Evolutionary conservation across 169 alveolate species (phyloP).

Genomic region (Theileria parva): DNA sequence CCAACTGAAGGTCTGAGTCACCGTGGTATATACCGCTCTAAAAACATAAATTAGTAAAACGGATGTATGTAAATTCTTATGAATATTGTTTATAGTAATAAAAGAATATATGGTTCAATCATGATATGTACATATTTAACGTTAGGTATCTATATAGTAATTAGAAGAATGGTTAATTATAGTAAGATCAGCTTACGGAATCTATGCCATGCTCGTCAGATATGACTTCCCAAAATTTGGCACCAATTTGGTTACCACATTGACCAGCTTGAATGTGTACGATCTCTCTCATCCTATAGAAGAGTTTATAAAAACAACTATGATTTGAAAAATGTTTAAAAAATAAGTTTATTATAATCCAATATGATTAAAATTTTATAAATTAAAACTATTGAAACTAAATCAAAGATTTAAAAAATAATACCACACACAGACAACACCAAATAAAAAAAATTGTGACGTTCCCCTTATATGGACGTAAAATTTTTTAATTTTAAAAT

Average conservation of each 20-base stretch:
- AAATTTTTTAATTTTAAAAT: not conserved
- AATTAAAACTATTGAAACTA: not conserved
- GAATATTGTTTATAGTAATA: not conserved
- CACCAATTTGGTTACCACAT: constrained; percentile 99
- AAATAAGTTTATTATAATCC: not conserved
- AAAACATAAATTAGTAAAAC: not conserved
- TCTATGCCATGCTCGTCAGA: constrained; percentile 99
- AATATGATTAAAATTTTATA: not conserved
- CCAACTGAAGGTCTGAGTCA: constrained; percentile 94
- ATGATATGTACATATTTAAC: not conserved
- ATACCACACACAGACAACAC: constrained; percentile 8
- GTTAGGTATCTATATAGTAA: not conserved
- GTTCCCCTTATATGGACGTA: not conserved
- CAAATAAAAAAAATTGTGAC: not conserved
- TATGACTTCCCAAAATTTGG: constrained; percentile 99
- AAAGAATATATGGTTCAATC: not conserved
- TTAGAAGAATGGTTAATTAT: not conserved
- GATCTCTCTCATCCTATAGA: constrained; percentile 93
- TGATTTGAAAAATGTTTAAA: not conserved
- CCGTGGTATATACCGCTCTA: constrained; percentile 96
- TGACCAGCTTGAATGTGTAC: constrained; percentile 99
- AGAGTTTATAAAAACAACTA: not conserved
- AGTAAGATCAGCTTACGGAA: constrained; percentile 80
- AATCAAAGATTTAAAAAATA: not conserved
- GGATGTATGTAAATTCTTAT: not conserved